Conservation (phyloP, 2,329 filamentous ascomycete species). For the Colletotrichum agaves region DNA sequence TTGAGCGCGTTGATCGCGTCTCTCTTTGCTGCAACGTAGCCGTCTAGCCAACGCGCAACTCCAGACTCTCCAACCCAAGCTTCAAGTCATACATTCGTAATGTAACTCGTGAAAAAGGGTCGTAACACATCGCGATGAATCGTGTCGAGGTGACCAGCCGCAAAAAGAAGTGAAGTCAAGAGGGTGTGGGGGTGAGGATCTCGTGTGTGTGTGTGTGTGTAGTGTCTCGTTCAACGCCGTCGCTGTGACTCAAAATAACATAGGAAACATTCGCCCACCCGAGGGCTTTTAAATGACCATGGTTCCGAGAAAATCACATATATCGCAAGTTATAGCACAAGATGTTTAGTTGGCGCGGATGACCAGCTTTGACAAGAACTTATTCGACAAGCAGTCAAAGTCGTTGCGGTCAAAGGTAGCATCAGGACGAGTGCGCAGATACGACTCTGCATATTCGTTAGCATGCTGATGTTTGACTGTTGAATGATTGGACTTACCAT, state of each 20-base stretch:
- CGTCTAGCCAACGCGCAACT: conserved; percentile 28
- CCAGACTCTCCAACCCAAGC: conserved; percentile 31
- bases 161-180: conserved; percentile 34
- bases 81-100: conserved; percentile 40
- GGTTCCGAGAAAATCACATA: conserved; percentile 22
- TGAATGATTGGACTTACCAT: conserved; percentile 72
- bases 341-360: conserved; percentile 84
- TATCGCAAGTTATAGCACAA: conserved; percentile 35
- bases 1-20: conserved; percentile 30
- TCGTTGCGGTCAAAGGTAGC: conserved; percentile 90
- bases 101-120: conserved; percentile 39
- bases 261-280: conserved; percentile 34
- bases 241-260: conserved; percentile 39
- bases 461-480: conserved; percentile 35
- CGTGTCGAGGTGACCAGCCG: conserved; percentile 39
- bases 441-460: conserved; percentile 75
- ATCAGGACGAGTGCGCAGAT: conserved; percentile 82
- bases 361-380: conserved; percentile 95
- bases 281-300: conserved; percentile 22
- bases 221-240: conserved; percentile 39
- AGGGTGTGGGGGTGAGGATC: conserved; percentile 1
- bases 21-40: conserved; percentile 31
- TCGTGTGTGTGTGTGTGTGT: conserved; percentile 27
- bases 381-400: conserved; percentile 96
- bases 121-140: conserved; percentile 39